Conservation (phyloP, 495 filamentous ascomycete genomes). For the Penicillium steckii region DNA sequence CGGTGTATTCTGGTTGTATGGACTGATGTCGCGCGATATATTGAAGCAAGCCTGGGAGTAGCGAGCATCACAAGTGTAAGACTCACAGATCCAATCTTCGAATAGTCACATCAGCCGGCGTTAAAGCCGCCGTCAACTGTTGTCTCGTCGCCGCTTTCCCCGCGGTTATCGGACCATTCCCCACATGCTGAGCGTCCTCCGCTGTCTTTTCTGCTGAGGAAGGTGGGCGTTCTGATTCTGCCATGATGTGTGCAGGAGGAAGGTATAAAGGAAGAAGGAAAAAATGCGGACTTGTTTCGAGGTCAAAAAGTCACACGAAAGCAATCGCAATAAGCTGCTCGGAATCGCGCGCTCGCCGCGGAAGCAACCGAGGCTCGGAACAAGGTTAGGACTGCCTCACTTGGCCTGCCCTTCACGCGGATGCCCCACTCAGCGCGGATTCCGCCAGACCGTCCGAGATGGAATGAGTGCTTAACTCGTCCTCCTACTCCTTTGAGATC, state of each 20-base stretch:
- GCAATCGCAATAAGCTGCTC: background rate
- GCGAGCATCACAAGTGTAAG: background rate
- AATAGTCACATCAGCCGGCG: slow-evolving; percentile 34
- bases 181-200: slow-evolving; percentile 21
- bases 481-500: background rate
- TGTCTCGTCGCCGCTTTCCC: slow-evolving; percentile 21
- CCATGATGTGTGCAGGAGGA: slow-evolving; percentile 10
- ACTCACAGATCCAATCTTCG: slow-evolving; percentile 39
- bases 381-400: slow-evolving; percentile 16
- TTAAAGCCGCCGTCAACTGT: slow-evolving; percentile 32
- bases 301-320: slow-evolving; percentile 1
- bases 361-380: slow-evolving; percentile 26
- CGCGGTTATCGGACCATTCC: slow-evolving; percentile 27
- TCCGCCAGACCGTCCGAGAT: background rate
- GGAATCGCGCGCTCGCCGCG: slow-evolving; percentile 10
- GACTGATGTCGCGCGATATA: background rate
- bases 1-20: background rate
- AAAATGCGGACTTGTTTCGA: slow-evolving; percentile 10
- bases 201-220: slow-evolving; percentile 1
- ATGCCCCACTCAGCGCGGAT: background rate
- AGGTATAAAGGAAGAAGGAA: background rate
- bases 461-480: background rate
- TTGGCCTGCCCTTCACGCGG: slow-evolving; percentile 4
- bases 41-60: background rate
- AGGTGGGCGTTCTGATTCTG: slow-evolving; percentile 12